These are phyloP conservation scores for Mycena albidolilacea DNA, from an alignment of 768 basidiomycete species.

Conservation along the genomic window DNA sequence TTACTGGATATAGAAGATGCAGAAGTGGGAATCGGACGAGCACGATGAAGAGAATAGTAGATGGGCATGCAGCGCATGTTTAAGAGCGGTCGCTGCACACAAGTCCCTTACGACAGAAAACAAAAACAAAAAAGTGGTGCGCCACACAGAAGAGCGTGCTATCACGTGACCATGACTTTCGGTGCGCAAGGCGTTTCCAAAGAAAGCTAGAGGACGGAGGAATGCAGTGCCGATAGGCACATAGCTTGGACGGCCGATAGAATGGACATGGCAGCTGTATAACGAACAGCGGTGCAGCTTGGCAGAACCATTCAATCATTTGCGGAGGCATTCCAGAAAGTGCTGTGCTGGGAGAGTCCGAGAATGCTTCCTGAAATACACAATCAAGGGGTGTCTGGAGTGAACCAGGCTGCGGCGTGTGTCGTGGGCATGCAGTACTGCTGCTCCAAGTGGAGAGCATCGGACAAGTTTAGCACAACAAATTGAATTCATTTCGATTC, in stretches of 20 bases:
- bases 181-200: too few relatives aligned
- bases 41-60: too few relatives aligned
- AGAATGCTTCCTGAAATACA: neutral
- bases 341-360: slow-evolving; percentile 4
- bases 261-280: neutral
- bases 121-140: too few relatives aligned
- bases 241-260: neutral
- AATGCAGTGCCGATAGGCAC: neutral
- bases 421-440: neutral
- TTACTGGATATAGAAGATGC: too few relatives aligned
- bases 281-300: neutral
- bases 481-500: slow-evolving; percentile 21
- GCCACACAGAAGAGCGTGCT: too few relatives aligned
- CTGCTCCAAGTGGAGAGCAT: neutral
- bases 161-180: too few relatives aligned
- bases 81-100: too few relatives aligned
- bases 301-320: slow-evolving; percentile 7
- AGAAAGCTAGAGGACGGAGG: neutral
- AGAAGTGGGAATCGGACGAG: too few relatives aligned
- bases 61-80: too few relatives aligned
- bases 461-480: neutral
- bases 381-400: neutral
- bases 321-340: slow-evolving; percentile 3
- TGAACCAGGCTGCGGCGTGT: neutral
- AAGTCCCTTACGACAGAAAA: neutral